These are phyloP conservation scores for Daedaleopsis sinensis DNA, from an alignment of 768 basidiomycete species.

Conservation along the genomic window DNA sequence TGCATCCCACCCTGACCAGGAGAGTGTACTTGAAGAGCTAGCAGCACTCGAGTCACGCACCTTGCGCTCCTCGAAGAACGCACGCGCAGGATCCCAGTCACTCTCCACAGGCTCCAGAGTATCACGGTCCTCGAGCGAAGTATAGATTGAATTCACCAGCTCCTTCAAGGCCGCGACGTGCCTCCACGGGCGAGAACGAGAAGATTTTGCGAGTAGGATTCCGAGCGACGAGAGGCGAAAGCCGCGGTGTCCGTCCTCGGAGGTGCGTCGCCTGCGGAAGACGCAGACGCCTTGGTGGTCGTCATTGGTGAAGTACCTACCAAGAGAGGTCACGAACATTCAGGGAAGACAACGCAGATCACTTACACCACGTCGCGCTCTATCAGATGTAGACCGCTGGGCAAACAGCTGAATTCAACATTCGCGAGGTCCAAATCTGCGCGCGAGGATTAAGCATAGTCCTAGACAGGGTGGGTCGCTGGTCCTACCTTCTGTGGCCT, in stretches of 20 bases:
- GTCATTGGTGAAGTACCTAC: conserved; percentile 75
- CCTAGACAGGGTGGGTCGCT: not conserved
- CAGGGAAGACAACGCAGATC: not conserved
- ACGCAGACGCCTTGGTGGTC: conserved; percentile 72
- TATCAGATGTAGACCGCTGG: conserved; percentile 80
- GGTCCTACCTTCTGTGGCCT: conserved; percentile 63
- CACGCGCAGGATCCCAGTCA: conserved; percentile 64
- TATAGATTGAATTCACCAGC: conserved; percentile 57
- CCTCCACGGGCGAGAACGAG: conserved; percentile 73
- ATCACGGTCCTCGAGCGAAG: conserved; percentile 49
- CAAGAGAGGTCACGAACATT: not conserved
- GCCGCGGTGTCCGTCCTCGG: conserved; percentile 75
- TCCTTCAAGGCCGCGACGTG: conserved; percentile 68
- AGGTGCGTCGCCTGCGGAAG: conserved; percentile 68
- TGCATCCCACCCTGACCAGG: conserved; percentile 70
- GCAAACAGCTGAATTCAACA: conserved; percentile 81
- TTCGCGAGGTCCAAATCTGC: conserved; percentile 67
- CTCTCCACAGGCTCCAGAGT: conserved; percentile 51
- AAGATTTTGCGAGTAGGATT: conserved; percentile 66
- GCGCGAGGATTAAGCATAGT: not conserved
- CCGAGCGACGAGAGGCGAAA: conserved; percentile 81
- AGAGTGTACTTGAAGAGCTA: conserved; percentile 47
- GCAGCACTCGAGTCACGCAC: conserved; percentile 47
- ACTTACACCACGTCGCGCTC: conserved; percentile 80
- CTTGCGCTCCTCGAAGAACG: conserved; percentile 69